Evolutionary conservation across 2,329 filamentous ascomycete species (phyloP).

Genomic region (Fusarium anthophilum): DNA sequence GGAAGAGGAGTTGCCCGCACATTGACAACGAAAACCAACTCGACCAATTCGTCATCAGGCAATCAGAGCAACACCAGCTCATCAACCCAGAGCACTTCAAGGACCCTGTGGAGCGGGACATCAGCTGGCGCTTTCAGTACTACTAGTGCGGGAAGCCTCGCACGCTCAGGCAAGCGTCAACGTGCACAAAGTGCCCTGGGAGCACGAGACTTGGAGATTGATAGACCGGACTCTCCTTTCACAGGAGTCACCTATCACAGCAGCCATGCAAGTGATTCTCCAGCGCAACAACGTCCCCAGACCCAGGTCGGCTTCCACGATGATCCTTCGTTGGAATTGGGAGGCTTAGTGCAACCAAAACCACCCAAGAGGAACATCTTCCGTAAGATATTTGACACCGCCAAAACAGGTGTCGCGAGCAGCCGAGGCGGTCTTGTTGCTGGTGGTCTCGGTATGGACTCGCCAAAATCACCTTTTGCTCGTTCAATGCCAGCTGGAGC

Average conservation of each 20-base stretch:
- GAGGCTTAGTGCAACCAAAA: conserved; percentile 80
- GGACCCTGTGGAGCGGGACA: conserved; percentile 91
- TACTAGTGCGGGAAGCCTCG: conserved; percentile 93
- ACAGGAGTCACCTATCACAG: conserved; percentile 91
- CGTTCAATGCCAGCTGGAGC: conserved; percentile 53
- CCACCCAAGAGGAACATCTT: conserved; percentile 89
- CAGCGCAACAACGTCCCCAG: conserved; percentile 63
- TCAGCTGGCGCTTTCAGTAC: conserved; percentile 93
- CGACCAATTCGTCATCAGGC: conserved; percentile 79
- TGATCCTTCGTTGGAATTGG: conserved; percentile 75
- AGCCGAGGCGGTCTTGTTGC: conserved; percentile 85
- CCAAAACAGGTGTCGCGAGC: conserved; percentile 92
- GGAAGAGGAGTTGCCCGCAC: conserved; percentile 77
- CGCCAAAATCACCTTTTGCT: conserved; percentile 54
- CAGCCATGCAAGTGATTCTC: conserved; percentile 75
- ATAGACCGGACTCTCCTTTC: conserved; percentile 70
- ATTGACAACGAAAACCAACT: conserved; percentile 87
- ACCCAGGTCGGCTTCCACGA: conserved; percentile 74
- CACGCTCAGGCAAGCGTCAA: conserved; percentile 73
- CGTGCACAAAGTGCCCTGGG: conserved; percentile 73
- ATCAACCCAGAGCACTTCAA: conserved; percentile 80
- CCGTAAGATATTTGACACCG: conserved; percentile 93
- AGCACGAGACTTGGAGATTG: conserved; percentile 63
- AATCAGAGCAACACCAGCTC: conserved; percentile 77
- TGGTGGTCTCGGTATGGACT: conserved; percentile 53